Evolutionary conservation across 305 asterid species (phyloP).

Genomic region (Rubia balearica): DNA sequence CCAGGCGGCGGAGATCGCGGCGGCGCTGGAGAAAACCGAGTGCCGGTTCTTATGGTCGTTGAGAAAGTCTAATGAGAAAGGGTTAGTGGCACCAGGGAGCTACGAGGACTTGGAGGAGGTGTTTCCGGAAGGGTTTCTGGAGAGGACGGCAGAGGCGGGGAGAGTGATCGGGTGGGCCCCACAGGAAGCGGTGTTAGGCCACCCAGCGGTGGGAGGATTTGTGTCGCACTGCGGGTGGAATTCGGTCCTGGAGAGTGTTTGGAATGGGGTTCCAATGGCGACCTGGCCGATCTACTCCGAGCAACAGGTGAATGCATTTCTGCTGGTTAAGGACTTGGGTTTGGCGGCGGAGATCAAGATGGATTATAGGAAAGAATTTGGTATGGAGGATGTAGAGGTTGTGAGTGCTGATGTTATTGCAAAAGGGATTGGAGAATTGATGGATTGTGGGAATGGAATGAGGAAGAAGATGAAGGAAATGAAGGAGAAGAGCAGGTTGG

Average conservation of each 20-base stretch:
- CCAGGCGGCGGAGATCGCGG: slow-evolving; percentile 47
- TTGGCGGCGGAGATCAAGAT: background rate
- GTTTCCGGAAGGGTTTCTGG: slow-evolving; percentile 41
- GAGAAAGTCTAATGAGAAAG: slow-evolving; percentile 21
- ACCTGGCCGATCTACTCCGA: background rate
- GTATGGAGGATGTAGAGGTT: background rate
- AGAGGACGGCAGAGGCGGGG: slow-evolving; percentile 30
- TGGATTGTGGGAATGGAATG: background rate
- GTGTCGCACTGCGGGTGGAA: slow-evolving; percentile 68
- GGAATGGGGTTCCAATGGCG: slow-evolving; percentile 4
- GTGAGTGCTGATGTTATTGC: background rate
- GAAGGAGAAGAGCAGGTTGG: background rate
- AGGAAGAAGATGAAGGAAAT: background rate
- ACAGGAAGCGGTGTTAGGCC: slow-evolving; percentile 40
- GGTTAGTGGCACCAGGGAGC: background rate
- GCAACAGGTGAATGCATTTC: slow-evolving; percentile 1
- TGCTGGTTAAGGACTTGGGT: background rate
- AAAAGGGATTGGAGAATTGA: background rate
- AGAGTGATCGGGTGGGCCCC: slow-evolving; percentile 55
- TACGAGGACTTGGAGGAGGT: slow-evolving; percentile 13
- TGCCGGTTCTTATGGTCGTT: slow-evolving; percentile 52
- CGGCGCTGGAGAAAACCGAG: slow-evolving; percentile 36
- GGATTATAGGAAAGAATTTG: background rate
- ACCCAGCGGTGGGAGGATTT: slow-evolving; percentile 45
- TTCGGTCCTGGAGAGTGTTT: slow-evolving; percentile 16